Evolutionary conservation across 345 rosid genomes (phyloP).

Genomic region (Erucastrum elatum): DNA sequence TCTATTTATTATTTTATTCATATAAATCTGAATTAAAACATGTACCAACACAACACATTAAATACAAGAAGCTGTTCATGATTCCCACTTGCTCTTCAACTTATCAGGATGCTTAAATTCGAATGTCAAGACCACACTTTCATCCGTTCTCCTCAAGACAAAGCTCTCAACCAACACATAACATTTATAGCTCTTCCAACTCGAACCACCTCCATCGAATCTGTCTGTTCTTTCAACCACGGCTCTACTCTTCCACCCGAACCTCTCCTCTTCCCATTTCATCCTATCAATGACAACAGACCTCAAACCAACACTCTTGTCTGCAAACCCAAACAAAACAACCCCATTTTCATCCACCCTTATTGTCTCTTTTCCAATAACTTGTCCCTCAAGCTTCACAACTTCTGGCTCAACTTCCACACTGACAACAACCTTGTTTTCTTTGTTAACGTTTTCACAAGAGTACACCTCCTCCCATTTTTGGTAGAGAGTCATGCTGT

Average conservation of each 20-base stretch:
- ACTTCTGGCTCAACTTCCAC: slow-evolving; percentile 42
- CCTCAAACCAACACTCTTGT: slow-evolving; percentile 50
- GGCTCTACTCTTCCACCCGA: slow-evolving; percentile 49
- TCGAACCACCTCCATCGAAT: slow-evolving; percentile 27
- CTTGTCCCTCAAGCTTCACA: slow-evolving; percentile 38
- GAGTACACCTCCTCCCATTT: slow-evolving; percentile 57
- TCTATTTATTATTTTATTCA: too few relatives aligned
- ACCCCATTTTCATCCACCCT: slow-evolving; percentile 39
- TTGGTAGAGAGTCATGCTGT: slow-evolving; percentile 57
- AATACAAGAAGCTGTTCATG: too few relatives aligned
- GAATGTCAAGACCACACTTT: slow-evolving; percentile 44
- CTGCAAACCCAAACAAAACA: slow-evolving; percentile 39
- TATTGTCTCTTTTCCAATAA: background rate
- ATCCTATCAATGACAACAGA: slow-evolving; percentile 47
- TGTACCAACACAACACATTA: too few relatives aligned
- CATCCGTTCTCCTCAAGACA: slow-evolving; percentile 60
- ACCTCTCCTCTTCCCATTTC: slow-evolving; percentile 55
- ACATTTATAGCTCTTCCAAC: slow-evolving; percentile 55
- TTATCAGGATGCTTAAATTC: slow-evolving; percentile 54
- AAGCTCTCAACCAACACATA: slow-evolving; percentile 66
- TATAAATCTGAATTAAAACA: too few relatives aligned
- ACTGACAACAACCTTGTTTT: slow-evolving; percentile 36
- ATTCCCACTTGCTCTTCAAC: slow-evolving; percentile 46
- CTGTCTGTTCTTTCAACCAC: slow-evolving; percentile 39
- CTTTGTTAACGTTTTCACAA: slow-evolving; percentile 26